These are phyloP conservation scores for Diplodia sapinea DNA, from an alignment of 2,329 filamentous ascomycete species.

Conservation along the genomic window DNA sequence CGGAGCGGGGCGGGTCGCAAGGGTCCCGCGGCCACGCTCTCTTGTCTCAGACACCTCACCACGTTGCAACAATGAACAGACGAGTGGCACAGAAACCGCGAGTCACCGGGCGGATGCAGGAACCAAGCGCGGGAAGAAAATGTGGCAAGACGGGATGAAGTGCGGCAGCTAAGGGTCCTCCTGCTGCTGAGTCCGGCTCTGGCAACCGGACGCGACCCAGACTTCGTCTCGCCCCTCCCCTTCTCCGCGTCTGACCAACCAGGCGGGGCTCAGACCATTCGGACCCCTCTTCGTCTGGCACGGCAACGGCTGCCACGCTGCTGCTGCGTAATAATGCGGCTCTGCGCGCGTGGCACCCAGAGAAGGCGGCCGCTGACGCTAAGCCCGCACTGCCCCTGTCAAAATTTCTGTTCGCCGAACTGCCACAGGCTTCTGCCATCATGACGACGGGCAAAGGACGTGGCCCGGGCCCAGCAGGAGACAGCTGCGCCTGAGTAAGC, in stretches of 20 bases:
- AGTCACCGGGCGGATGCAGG: slow-evolving; percentile 5
- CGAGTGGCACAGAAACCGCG: too few relatives aligned
- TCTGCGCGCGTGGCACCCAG: slow-evolving; percentile 2
- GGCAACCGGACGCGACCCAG: slow-evolving; percentile 1
- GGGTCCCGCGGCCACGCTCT: not conserved
- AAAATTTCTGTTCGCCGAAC: not conserved
- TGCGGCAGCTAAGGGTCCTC: slow-evolving; percentile 6
- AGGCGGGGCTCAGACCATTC: not conserved
- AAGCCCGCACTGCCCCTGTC: not conserved
- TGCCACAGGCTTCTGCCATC: not conserved
- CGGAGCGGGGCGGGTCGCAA: not conserved
- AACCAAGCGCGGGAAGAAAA: not conserved
- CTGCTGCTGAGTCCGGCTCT: not conserved
- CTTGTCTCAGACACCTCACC: slow-evolving; percentile 5
- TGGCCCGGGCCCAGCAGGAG: not conserved
- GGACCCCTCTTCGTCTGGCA: not conserved
- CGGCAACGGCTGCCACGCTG: slow-evolving; percentile 10
- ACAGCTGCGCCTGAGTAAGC: slow-evolving; percentile 13
- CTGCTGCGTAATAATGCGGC: slow-evolving; percentile 19
- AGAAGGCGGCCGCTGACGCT: not conserved
- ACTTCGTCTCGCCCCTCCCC: not conserved
- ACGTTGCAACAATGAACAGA: not conserved
- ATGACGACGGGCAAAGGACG: too few relatives aligned
- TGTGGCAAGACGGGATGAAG: not conserved
- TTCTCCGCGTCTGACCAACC: slow-evolving; percentile 15